Evolutionary conservation across 805 yeast species (phyloP).

Genomic region (Lipomyces yamanashiensis): DNA sequence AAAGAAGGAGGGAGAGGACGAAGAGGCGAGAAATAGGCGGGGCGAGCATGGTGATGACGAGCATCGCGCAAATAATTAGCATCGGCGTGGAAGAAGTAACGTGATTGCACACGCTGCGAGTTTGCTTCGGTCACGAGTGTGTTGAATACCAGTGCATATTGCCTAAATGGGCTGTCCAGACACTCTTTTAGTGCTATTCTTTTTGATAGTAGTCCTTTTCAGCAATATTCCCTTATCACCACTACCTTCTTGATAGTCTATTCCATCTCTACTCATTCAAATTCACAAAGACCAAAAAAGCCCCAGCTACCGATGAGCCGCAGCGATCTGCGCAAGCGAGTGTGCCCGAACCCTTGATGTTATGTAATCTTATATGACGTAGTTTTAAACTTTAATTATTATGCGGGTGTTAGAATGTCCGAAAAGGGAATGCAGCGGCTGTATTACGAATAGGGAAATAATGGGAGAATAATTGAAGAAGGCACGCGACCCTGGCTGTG

Average conservation of each 20-base stretch:
- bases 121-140: too few species aligned
- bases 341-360: constrained; percentile 1
- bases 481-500: too few species aligned
- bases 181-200: too few species aligned
- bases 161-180: too few species aligned
- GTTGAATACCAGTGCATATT: too few species aligned
- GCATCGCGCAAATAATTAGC: background rate
- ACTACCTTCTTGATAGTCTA: too few species aligned
- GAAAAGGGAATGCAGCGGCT: too few species aligned
- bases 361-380: background rate
- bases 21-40: background rate
- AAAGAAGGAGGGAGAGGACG: background rate
- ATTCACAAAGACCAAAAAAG: background rate
- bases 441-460: too few species aligned
- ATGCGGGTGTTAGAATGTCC: background rate
- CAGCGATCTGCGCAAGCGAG: constrained; percentile 12
- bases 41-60: constrained; percentile 1
- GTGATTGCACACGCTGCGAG: background rate
- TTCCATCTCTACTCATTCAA: too few species aligned
- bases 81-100: background rate
- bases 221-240: too few species aligned
- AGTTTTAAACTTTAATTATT: background rate
- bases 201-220: too few species aligned
- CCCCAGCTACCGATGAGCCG: background rate
- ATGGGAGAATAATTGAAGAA: too few species aligned